Percentiles rank a stretch among this genome's conserved stretches.
phyloP scores from a whole-genome alignment of 108 stramenopile genomes.

The Schizochytrium sp. region DNA sequence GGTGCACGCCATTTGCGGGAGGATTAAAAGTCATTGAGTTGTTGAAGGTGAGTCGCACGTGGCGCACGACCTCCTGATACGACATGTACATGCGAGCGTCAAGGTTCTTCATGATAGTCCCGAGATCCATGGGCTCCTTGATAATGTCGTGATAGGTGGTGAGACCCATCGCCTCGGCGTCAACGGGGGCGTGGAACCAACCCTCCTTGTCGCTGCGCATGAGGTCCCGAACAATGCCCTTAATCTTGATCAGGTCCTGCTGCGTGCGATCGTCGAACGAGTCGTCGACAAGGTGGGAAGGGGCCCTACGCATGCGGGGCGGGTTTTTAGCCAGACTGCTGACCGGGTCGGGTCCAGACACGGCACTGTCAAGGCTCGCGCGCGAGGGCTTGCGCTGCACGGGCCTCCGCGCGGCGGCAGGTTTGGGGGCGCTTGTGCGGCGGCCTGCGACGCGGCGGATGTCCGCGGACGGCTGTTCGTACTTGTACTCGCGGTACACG shows the following conservation, averaged over 20 bases:
- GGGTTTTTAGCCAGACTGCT: neutral
- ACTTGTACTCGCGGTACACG: slow-evolving; percentile 20
- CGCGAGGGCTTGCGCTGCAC: neutral
- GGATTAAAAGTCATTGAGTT: slow-evolving; percentile 90
- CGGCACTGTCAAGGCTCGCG: neutral
- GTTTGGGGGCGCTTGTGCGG: neutral
- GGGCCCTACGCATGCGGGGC: neutral
- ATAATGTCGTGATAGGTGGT: slow-evolving; percentile 51
- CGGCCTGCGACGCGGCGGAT: neutral
- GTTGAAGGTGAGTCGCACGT: slow-evolving; percentile 52
- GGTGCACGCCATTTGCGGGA: slow-evolving; percentile 61
- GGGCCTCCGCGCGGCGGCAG: neutral
- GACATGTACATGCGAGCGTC: slow-evolving; percentile 28
- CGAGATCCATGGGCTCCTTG: slow-evolving; percentile 57
- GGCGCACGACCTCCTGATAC: slow-evolving; percentile 29
- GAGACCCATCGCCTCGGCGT: slow-evolving; percentile 36
- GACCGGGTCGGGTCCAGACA: neutral
- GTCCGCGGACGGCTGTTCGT: neutral
- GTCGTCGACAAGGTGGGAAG: neutral
- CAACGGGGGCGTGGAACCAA: slow-evolving; percentile 52
- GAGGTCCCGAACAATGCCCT: neutral
- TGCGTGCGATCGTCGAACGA: neutral
- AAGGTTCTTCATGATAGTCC: slow-evolving; percentile 39
- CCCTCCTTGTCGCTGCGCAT: slow-evolving; percentile 11
- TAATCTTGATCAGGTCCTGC: neutral